Conservation (phyloP, 108 stramenopile genomes). For the Parmales sp. region DNA sequence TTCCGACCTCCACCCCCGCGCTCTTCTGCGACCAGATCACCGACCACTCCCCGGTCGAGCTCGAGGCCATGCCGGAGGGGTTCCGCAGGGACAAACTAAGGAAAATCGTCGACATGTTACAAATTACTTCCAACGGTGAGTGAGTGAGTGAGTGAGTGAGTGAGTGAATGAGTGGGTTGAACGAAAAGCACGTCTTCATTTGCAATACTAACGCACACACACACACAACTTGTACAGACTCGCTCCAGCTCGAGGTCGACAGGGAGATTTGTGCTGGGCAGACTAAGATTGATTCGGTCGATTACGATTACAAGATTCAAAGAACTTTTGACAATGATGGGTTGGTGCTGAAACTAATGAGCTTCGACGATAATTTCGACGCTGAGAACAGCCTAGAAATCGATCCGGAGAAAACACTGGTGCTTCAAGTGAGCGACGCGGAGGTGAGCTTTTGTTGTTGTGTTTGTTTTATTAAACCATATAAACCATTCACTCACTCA, state of each 20-base stretch:
- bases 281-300: not conserved
- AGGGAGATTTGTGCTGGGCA: not conserved
- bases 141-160: too few species aligned
- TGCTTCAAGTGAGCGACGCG: not conserved
- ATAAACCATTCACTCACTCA: too few species aligned
- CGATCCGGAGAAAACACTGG: too few species aligned
- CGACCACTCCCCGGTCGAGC: not conserved
- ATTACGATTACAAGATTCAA: not conserved
- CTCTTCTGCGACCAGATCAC: not conserved
- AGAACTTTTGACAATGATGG: constrained; percentile 6
- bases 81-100: not conserved
- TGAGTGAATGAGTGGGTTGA: too few species aligned
- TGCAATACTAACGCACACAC: not conserved
- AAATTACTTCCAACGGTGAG: not conserved
- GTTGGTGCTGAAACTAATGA: not conserved
- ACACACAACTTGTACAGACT: not conserved
- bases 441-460: too few species aligned
- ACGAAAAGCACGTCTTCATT: too few species aligned
- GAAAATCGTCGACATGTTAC: not conserved
- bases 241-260: not conserved
- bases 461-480: too few species aligned
- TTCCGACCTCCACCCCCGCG: not conserved
- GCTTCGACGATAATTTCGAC: not conserved
- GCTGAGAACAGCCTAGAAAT: not conserved
- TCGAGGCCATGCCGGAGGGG: constrained; percentile 11